A percentile compares a stretch with the other conserved stretches of the same genome.
These are phyloP conservation scores for Coniophora puteana DNA, from an alignment of 1,284 basidiomycete species.

Conservation along the genomic window DNA sequence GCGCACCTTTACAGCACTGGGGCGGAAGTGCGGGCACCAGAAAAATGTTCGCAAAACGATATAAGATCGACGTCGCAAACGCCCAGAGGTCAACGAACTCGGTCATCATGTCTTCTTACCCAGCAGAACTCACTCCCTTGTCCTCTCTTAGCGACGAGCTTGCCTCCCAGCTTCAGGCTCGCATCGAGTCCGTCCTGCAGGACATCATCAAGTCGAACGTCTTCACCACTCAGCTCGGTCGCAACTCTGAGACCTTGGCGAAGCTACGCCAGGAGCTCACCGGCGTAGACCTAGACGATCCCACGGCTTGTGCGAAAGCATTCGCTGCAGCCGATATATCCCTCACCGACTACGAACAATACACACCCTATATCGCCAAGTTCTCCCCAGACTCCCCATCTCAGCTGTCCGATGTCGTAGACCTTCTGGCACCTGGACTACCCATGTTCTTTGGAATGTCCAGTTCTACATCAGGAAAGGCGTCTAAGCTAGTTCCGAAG, in stretches of 20 bases:
- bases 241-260: background rate
- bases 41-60: no score
- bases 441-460: conserved; percentile 12
- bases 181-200: background rate
- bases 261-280: background rate
- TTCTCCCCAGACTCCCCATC: conserved; percentile 9
- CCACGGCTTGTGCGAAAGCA: background rate
- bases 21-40: no score
- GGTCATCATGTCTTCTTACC: no score
- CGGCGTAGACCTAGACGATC: background rate
- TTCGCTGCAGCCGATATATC: background rate
- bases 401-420: conserved; percentile 11
- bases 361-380: conserved; percentile 14
- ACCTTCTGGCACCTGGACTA: conserved; percentile 17
- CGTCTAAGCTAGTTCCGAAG: conserved; percentile 12
- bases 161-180: background rate
- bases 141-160: background rate
- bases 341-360: conserved; percentile 14
- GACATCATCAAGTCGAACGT: background rate
- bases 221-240: background rate
- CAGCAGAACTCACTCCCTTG: no score
- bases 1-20: no score
- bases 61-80: no score
- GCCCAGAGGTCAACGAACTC: no score
- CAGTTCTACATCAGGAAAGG: conserved; percentile 13